Conservation (phyloP, 345 rosid genomes). For the Populus davidiana region DNA sequence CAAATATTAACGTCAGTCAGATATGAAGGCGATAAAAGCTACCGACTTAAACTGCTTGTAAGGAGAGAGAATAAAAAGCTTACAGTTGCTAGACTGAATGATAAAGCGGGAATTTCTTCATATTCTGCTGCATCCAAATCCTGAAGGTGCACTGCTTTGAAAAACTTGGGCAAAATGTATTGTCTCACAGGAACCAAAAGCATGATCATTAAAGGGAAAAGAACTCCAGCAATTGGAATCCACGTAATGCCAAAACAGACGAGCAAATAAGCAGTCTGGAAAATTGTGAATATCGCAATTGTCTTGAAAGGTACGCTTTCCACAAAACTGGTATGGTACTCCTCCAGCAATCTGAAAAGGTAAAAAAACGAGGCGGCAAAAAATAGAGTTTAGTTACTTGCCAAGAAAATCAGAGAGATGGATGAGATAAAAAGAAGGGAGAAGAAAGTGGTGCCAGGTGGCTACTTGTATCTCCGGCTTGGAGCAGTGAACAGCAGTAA, state of each 20-base stretch:
- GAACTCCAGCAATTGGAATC: constrained; percentile 31
- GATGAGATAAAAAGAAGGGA: constrained; percentile 1
- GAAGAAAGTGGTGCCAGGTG: neutral
- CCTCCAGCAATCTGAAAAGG: constrained; percentile 26
- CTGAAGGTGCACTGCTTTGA: constrained; percentile 22
- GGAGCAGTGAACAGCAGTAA: constrained; percentile 30
- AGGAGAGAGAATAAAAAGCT: constrained; percentile 10
- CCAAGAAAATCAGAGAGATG: neutral
- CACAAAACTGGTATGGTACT: constrained; percentile 23
- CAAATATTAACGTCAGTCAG: neutral
- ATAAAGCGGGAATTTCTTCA: constrained; percentile 20
- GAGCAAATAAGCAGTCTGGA: constrained; percentile 27
- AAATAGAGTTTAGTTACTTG: neutral
- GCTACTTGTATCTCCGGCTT: constrained; percentile 32
- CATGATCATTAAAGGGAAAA: constrained; percentile 31
- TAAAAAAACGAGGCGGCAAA: neutral
- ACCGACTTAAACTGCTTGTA: neutral
- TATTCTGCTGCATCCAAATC: constrained; percentile 36
- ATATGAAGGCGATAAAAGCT: too few species aligned
- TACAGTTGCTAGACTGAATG: constrained; percentile 54
- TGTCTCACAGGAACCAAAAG: constrained; percentile 30
- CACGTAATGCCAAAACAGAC: constrained; percentile 32
- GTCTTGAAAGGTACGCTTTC: constrained; percentile 33
- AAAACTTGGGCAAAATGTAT: constrained; percentile 29
- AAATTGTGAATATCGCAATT: constrained; percentile 23